Evolutionary conservation across 2,329 filamentous ascomycete genomes (phyloP), one percentile per base, ranked within the genome.

Genomic region (Hypomyces perniciosus): DNA sequence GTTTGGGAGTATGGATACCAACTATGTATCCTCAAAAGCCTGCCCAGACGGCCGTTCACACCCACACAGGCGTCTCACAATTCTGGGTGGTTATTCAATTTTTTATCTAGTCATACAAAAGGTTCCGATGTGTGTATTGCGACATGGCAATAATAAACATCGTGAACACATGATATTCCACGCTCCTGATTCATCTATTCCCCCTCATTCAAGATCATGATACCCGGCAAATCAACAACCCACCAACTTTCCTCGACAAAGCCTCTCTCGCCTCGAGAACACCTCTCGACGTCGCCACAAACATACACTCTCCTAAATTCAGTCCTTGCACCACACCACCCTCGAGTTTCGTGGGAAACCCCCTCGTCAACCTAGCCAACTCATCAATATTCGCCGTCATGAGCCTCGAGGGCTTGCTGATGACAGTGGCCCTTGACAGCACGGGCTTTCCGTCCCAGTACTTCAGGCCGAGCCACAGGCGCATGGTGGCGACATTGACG

Each of bases 401-500:
- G 59, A 82, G 70, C 57, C 89, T 78, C 61, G 81, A 91, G 8
- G 90, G 86, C 68, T 85, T 92, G 62, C 80, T 86, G 54, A 95
- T 74, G 63, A 86, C 67, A 44, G 70, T 68, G 62, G 92, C 77
- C 57, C 81, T 77, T 55, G 75, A 76, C 58, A 96, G 71, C 26
- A 96, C 90, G 5, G 91, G 89, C 68, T 84, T 77, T 64, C 86
- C 86, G 59, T 90, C 83, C 81, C 81, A 88, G 78, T 96, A 96
- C 73, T 96, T 96, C 62, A 96, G 73, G 1, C 90, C 90, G 9
- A 96, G 71, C 91, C 91, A 96, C 58, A 96, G 73, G 54, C 91
- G 78, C 64, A 88, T 79, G 37, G 75, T 78, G 4, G 90, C 80
- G 35, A 90, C 81, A 69, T 95, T 96, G 61, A 74, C 75, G 55